Percentiles rank a stretch among this genome's conserved stretches.
Conservation (phyloP, 768 basidiomycete genomes). For the Agrocybe pediades region DNA sequence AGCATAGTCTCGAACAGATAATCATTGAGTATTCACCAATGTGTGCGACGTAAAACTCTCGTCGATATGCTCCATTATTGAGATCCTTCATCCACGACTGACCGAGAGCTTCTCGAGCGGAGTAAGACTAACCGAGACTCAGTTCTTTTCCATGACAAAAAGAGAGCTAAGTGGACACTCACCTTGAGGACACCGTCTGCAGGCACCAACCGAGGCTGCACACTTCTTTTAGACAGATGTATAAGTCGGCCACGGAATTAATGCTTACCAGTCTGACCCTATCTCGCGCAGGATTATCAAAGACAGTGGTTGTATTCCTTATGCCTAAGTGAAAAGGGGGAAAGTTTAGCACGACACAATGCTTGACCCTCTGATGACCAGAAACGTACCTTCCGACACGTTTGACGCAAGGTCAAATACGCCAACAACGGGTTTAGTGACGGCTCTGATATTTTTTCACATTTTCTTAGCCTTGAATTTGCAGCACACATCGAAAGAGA, state of each 20-base stretch:
- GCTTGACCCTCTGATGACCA: too few relatives aligned
- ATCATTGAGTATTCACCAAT: constrained; percentile 56
- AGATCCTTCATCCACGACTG: constrained; percentile 98
- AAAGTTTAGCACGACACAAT: neutral
- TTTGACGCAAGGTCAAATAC: constrained; percentile 96
- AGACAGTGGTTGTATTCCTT: constrained; percentile 97
- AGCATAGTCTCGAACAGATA: neutral
- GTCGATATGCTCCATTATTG: constrained; percentile 83
- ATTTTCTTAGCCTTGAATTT: neutral
- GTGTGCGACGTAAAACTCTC: constrained; percentile 89
- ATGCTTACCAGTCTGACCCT: constrained; percentile 73
- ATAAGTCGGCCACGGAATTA: neutral
- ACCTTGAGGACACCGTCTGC: constrained; percentile 88
- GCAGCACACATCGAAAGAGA: neutral
- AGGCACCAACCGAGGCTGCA: constrained; percentile 81
- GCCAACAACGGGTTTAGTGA: constrained; percentile 96
- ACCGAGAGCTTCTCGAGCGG: constrained; percentile 86
- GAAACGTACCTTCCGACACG: constrained; percentile 76
- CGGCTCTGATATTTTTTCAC: constrained; percentile 50
- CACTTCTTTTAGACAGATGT: constrained; percentile 5
- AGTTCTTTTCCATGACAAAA: neutral
- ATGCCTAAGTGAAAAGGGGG: constrained; percentile 57
- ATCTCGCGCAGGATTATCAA: constrained; percentile 89
- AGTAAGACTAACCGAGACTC: constrained; percentile 66
- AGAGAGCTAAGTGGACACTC: constrained; percentile 27